These are phyloP conservation scores for Podospora appendiculata DNA, from an alignment of 495 filamentous ascomycete genomes.

Conservation along the genomic window DNA sequence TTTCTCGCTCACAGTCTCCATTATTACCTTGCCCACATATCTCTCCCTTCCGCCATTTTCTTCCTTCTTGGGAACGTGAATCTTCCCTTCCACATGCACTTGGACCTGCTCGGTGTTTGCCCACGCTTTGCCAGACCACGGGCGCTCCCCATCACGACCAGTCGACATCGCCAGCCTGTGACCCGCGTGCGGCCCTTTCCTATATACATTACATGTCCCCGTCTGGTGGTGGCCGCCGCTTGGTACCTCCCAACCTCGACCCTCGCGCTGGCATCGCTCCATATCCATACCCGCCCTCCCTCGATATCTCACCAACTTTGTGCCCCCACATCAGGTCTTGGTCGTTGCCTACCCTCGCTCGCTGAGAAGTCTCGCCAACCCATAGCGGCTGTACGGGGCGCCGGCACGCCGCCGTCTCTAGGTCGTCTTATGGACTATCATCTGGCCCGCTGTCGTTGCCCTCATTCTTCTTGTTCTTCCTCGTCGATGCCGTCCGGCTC, in stretches of 20 bases:
- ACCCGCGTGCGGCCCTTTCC: neutral
- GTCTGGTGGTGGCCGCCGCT: slow-evolving; percentile 4
- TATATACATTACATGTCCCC: slow-evolving; percentile 2
- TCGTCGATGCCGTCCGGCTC: slow-evolving; percentile 7
- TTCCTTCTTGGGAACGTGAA: slow-evolving; percentile 9
- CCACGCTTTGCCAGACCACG: slow-evolving; percentile 3
- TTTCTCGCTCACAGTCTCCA: slow-evolving; percentile 24
- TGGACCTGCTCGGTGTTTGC: slow-evolving; percentile 11
- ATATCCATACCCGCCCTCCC: slow-evolving; percentile 1
- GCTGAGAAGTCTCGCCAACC: neutral
- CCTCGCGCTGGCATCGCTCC: slow-evolving; percentile 4
- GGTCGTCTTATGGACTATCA: slow-evolving; percentile 21
- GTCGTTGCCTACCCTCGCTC: neutral
- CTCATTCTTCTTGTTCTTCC: slow-evolving; percentile 4
- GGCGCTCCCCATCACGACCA: neutral
- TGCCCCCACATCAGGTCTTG: neutral
- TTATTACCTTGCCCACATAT: slow-evolving; percentile 31
- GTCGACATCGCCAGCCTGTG: neutral
- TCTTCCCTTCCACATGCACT: slow-evolving; percentile 9
- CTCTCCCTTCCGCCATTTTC: slow-evolving; percentile 22
- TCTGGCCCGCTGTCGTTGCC: slow-evolving; percentile 10
- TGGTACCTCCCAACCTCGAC: slow-evolving; percentile 2
- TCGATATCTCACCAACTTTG: slow-evolving; percentile 1
- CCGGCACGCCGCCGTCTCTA: slow-evolving; percentile 17
- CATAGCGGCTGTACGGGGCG: slow-evolving; percentile 10